Percentiles rank a stretch among this genome's conserved stretches.
phyloP scores from a whole-genome alignment of 805 yeast genomes.

The Yarrowia porcina region DNA sequence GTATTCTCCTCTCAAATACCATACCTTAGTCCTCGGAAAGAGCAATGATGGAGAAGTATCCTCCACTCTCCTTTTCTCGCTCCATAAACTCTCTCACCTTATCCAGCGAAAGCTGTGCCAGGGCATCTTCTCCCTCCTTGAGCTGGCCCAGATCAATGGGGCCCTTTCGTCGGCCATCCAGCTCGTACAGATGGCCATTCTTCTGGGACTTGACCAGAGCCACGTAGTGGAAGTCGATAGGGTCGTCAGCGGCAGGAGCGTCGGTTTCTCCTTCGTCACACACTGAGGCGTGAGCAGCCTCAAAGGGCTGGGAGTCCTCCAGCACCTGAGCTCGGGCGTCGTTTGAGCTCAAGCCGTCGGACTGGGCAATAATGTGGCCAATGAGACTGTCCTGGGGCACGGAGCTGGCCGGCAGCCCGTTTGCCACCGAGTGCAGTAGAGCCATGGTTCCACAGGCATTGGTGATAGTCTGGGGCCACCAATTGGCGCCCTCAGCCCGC shows the following conservation, averaged over 20 bases:
- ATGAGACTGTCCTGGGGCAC: constrained; percentile 36
- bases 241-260: constrained; percentile 44
- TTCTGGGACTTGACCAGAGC: constrained; percentile 57
- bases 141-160: constrained; percentile 58
- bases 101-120: constrained; percentile 47
- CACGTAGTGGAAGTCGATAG: constrained; percentile 69
- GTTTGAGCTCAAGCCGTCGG: constrained; percentile 33
- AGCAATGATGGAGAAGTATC: constrained; percentile 73
- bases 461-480: constrained; percentile 81
- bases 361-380: constrained; percentile 34
- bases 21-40: constrained; percentile 41
- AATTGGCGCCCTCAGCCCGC: constrained; percentile 44
- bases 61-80: constrained; percentile 36
- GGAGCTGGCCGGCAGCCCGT: constrained; percentile 38
- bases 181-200: constrained; percentile 65
- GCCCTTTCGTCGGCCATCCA: constrained; percentile 84
- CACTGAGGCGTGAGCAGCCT: constrained; percentile 41
- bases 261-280: constrained; percentile 41
- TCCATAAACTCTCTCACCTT: constrained; percentile 68
- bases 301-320: constrained; percentile 43
- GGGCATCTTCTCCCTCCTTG: constrained; percentile 48
- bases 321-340: constrained; percentile 46
- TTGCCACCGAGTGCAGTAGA: constrained; percentile 59
- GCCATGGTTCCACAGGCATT: constrained; percentile 96
- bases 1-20: neutral